Evolutionary conservation across 2,329 filamentous ascomycete species (phyloP), one percentile per base, ranked within the genome.

Genomic region (Fusarium albidum): DNA sequence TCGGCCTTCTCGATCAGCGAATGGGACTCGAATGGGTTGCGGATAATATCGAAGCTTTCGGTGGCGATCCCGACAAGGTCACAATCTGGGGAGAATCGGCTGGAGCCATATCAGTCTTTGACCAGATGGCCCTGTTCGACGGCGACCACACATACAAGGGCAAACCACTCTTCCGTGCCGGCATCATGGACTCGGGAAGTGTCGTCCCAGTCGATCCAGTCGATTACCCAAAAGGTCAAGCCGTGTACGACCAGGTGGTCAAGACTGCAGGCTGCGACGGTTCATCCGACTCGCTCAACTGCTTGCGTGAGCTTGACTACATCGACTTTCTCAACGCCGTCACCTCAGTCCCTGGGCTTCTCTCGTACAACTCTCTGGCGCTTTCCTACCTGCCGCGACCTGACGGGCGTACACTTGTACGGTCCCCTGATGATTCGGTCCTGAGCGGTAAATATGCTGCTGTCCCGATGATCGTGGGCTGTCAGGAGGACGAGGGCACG

Each of bases 401-500:
- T 0, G 90, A 93, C 61, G 87, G 88, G 48, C n/a, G n/a, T n/a
- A n/a, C n/a, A n/a, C n/a, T n/a, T n/a, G n/a, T n/a, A n/a, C n/a
- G n/a, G n/a, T n/a, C n/a, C n/a, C n/a, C n/a, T n/a, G n/a, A n/a
- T n/a, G n/a, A n/a, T n/a, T n/a, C n/a, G n/a, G n/a, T n/a, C n/a
- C n/a, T n/a, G n/a, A n/a, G n/a, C n/a, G n/a, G n/a, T n/a, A n/a
- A n/a, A n/a, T n/a, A n/a, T 79, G 0, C 75, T 90, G 73, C 75
- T 2, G 78, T 82, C 2, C 79, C 79, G 29, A 76, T 78, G 73
- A 81, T 82, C 59, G 81, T 89, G 32, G 89, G 90, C 34, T 82
- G 91, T 67, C 88, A 92, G 71, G 89, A 93, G 75, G 90, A 94
- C 67, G 90, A 94, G 71, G 89, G 90, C 14, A 92, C 90, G 0